phyloP scores from a whole-genome alignment of 371 early-diverging fungal genomes.

The Mucor saturninus region DNA sequence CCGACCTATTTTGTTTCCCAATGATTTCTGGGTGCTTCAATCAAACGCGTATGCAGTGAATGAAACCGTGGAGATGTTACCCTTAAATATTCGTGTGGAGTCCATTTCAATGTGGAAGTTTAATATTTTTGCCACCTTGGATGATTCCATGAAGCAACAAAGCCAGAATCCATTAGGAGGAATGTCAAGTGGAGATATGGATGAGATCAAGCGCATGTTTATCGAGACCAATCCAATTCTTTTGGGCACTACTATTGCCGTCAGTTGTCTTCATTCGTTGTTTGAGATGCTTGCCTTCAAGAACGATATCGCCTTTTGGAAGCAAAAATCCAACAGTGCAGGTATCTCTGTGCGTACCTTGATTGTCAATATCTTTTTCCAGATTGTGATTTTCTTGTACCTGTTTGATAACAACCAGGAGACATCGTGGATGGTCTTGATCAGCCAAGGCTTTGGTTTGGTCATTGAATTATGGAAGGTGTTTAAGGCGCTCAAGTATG shows the following conservation, averaged over 20 bases:
- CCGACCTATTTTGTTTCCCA: slow-evolving; percentile 77
- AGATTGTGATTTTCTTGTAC: slow-evolving; percentile 87
- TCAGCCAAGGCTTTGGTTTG: slow-evolving; percentile 79
- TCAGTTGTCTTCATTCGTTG: slow-evolving; percentile 82
- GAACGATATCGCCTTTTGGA: slow-evolving; percentile 95
- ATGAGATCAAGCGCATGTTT: slow-evolving; percentile 81
- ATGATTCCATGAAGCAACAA: slow-evolving; percentile 71
- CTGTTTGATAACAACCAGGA: slow-evolving; percentile 86
- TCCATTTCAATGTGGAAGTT: slow-evolving; percentile 81
- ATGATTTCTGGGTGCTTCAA: slow-evolving; percentile 90
- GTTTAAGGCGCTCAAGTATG: slow-evolving; percentile 80
- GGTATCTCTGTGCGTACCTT: slow-evolving; percentile 89
- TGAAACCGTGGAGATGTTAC: slow-evolving; percentile 70
- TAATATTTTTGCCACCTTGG: slow-evolving; percentile 63
- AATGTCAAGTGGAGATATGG: slow-evolving; percentile 63
- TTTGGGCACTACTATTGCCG: slow-evolving; percentile 77
- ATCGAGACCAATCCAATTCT: slow-evolving; percentile 89
- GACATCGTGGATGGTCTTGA: slow-evolving; percentile 87
- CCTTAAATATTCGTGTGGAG: slow-evolving; percentile 69
- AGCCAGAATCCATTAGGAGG: slow-evolving; percentile 70
- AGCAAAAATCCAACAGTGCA: slow-evolving; percentile 76
- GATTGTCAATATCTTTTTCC: slow-evolving; percentile 82
- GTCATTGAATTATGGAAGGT: slow-evolving; percentile 93
- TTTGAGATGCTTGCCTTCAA: slow-evolving; percentile 97
- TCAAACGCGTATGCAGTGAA: slow-evolving; percentile 78